Evolutionary conservation across 192 early-diverging fungal species (phyloP), one percentile per base, ranked within the genome.

Genomic region (Backusella mclennaniae): DNA sequence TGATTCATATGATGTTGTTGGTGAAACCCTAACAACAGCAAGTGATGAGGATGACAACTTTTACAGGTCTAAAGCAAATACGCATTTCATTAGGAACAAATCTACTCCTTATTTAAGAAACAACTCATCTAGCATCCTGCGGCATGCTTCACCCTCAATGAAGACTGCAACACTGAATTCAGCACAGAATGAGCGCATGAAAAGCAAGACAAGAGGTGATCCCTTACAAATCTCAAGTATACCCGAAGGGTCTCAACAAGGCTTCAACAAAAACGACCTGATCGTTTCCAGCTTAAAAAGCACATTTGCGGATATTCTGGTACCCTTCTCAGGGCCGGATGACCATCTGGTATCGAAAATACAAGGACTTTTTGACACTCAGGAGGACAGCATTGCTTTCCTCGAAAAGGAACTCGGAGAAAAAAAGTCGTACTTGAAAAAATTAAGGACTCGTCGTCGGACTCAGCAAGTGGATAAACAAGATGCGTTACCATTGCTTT

Each of bases 291-390:
- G 23, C 5, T 35, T 67, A 67, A 63, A 31, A 21, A 15, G 35
- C 15, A 75, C 35, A n/a, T 56, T 46, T 70, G 23, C 69, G 17
- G 44, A 52, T 17, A 35, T 66, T 17, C 53, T 76, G 11, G 42
- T 49, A 11, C 44, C 46, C 35, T 42, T 35, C n/a, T 17, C 66
- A 49, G 29, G 26, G 7, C 17, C n/a, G 2, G 75, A 36, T 26
- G 19, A 56, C 21, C 67, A 70, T 69, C 5, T 70, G 0, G 67
- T 67, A 17, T 5, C 69, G 14, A n/a, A 52, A 19, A 39, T 76
- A 17, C 67, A 52, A 56, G 31, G 19, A 5, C 15, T 31, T 59
- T 69, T 70, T 9, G 75, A 76, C 69, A 46, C 46, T 17, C 75
- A 70, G 35, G 63, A 49, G 8, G 21, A 70, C 5, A 11, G 46